These are phyloP conservation scores for Botrytis aclada DNA, from an alignment of 2,329 filamentous ascomycete species.

Conservation along the genomic window DNA sequence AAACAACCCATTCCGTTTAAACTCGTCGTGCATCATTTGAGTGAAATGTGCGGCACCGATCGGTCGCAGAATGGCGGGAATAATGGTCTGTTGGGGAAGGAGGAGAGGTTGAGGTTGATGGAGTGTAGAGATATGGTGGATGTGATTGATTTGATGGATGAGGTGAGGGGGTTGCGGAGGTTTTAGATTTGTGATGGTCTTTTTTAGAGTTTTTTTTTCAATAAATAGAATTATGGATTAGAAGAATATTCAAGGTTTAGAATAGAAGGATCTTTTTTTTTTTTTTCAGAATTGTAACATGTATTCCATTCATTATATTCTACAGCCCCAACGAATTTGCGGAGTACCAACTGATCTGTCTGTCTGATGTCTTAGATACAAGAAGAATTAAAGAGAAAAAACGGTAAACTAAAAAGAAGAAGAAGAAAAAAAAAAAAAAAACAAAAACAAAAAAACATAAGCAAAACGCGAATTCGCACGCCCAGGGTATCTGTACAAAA, in stretches of 20 bases:
- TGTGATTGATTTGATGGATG: conserved; percentile 59
- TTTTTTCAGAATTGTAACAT: neutral
- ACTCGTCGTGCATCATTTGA: conserved; percentile 62
- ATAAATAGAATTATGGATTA: neutral
- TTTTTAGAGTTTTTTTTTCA: accelerated
- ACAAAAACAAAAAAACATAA: neutral
- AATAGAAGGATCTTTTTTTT: neutral
- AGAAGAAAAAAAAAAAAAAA: neutral
- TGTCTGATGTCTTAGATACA: neutral
- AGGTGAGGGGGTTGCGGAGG: conserved; percentile 39
- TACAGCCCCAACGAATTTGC: neutral
- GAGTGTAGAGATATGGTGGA: conserved; percentile 53
- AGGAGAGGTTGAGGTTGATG: conserved; percentile 52
- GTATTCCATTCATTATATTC: neutral
- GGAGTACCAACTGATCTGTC: neutral
- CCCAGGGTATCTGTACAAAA: neutral
- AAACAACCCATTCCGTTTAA: conserved; percentile 59
- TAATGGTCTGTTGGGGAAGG: conserved; percentile 52
- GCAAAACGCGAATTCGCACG: neutral
- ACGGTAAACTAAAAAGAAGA: too few species aligned
- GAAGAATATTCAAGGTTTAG: neutral
- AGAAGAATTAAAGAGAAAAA: neutral
- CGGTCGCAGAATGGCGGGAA: conserved; percentile 50
- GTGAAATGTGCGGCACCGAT: conserved; percentile 62
- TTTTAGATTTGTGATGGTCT: neutral